Percentiles rank a stretch among this genome's conserved stretches.
Conservation (phyloP, 2,329 filamentous ascomycete species). For the Capronia coronata region DNA sequence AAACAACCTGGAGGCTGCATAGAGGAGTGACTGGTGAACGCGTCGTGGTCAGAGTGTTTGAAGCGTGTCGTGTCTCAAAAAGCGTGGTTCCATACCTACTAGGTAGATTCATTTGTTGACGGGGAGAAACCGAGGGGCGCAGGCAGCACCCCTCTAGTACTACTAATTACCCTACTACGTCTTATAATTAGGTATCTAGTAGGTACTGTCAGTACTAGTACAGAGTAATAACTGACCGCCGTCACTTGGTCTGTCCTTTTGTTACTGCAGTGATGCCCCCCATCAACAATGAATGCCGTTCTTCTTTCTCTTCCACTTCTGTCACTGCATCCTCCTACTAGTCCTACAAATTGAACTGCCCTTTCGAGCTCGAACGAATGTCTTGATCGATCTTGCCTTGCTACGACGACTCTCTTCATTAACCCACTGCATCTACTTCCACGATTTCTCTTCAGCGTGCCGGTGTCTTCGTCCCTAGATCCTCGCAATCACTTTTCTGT, state of each 20-base stretch:
- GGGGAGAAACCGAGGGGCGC: too few species aligned
- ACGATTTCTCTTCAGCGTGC: not conserved
- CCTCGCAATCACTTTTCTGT: conserved; percentile 3
- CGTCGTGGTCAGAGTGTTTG: too few species aligned
- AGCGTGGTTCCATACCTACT: too few species aligned
- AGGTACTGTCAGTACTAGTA: too few species aligned
- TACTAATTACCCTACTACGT: too few species aligned
- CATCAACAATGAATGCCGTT: not conserved
- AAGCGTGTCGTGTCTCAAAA: not conserved
- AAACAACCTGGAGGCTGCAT: not conserved
- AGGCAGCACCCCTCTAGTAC: too few species aligned
- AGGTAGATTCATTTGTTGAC: too few species aligned
- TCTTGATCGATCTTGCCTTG: not conserved
- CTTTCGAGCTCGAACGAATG: too few species aligned
- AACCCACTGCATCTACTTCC: not conserved
- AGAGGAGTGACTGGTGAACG: not conserved
- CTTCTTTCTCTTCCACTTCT: not conserved
- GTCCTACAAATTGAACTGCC: too few species aligned
- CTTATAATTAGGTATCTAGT: too few species aligned
- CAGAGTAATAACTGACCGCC: too few species aligned
- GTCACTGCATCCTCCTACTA: too few species aligned
- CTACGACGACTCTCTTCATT: not conserved
- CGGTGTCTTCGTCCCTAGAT: not conserved
- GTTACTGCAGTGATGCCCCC: conserved; percentile 1
- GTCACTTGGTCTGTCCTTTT: not conserved